Base-by-base conservation (phyloP, 345 rosid species). In the Streptanthus diversifolius region DNA sequence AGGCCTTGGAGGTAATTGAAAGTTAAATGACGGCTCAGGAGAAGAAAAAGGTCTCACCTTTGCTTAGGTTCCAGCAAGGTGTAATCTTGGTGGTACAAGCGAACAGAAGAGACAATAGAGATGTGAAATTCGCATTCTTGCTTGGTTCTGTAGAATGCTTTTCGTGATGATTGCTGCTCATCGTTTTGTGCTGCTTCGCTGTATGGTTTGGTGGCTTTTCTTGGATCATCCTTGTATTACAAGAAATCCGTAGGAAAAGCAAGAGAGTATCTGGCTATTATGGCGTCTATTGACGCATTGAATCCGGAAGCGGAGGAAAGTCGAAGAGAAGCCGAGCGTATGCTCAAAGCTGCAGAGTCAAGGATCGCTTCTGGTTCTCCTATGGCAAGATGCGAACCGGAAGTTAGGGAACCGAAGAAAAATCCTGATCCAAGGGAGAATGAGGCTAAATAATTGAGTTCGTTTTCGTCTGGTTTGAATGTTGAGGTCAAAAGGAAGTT, bases 1-100 rank as follows among this genome's bases (percentile, higher is more conserved):
- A 29, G 59, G 76, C 76, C 7, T 62, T 71, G 54, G 75, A 60
- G 39, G 3, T 17, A 17, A 25, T 49, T 5, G 68, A 71, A 37
- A 36, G 33, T 54, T 55, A 12, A 36, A 53, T 14, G 5, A 14
- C 45, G 7, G 6, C 15, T 1, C 17, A 5, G 5, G 49, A 36
- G 14, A 36, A 36, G 0, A 17, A 35, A 0, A 48, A 48, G 1
- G 5, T 45, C 40, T 13, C 11, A 4, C 5, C 1, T 0, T 0
- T 6, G 1, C 2, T 70, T 24, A 15, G 25, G 47, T 24, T 11
- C 59, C 9, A 0, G 0, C 67, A 70, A 15, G 67, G 75, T 70
- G 1, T 0, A 8, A 22, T 48, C 29, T 60, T 71, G 5, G 1
- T 0, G 14, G 53, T 9, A 3, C 15, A 49, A 49, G 40, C 68